A percentile compares a stretch with the other conserved stretches of the same genome.
Conservation (phyloP, 805 yeast genomes). For the Metschnikowia picachoensis region DNA sequence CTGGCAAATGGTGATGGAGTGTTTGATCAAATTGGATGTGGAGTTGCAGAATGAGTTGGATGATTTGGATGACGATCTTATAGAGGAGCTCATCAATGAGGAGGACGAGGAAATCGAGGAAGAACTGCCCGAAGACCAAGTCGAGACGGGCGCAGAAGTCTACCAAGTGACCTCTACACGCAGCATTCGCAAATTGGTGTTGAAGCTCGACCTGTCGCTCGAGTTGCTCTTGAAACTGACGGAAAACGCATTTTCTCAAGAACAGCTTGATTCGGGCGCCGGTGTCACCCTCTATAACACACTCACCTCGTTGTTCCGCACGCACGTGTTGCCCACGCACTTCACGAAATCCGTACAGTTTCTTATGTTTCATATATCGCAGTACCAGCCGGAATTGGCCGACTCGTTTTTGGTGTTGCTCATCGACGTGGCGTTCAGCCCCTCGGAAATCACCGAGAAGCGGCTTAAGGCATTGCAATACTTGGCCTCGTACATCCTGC, state of each 20-base stretch:
- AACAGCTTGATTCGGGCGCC: constrained; percentile 53
- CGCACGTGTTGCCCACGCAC: constrained; percentile 87
- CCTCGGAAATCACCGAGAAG: constrained; percentile 63
- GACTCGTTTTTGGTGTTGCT: constrained; percentile 81
- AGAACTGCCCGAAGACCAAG: constrained; percentile 18
- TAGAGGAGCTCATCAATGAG: constrained; percentile 47
- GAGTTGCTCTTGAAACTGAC: constrained; percentile 53
- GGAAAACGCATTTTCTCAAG: constrained; percentile 44
- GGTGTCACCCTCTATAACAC: constrained; percentile 70
- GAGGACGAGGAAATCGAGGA: constrained; percentile 47
- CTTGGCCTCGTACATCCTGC: constrained; percentile 81
- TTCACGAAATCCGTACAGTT: constrained; percentile 87
- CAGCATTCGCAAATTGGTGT: constrained; percentile 51
- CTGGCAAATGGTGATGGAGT: constrained; percentile 80
- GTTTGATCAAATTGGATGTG: constrained; percentile 82
- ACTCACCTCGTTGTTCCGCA: constrained; percentile 69
- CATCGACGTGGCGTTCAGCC: constrained; percentile 77
- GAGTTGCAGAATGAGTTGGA: constrained; percentile 87
- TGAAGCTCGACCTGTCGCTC: constrained; percentile 71
- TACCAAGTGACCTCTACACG: constrained; percentile 35
- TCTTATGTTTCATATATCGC: constrained; percentile 74
- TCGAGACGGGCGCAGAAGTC: constrained; percentile 31
- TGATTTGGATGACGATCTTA: constrained; percentile 68
- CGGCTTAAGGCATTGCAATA: constrained; percentile 90
- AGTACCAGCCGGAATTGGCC: constrained; percentile 73